Base-by-base conservation (phyloP, 441 rosid species). In the Syzygium malaccense region DNA sequence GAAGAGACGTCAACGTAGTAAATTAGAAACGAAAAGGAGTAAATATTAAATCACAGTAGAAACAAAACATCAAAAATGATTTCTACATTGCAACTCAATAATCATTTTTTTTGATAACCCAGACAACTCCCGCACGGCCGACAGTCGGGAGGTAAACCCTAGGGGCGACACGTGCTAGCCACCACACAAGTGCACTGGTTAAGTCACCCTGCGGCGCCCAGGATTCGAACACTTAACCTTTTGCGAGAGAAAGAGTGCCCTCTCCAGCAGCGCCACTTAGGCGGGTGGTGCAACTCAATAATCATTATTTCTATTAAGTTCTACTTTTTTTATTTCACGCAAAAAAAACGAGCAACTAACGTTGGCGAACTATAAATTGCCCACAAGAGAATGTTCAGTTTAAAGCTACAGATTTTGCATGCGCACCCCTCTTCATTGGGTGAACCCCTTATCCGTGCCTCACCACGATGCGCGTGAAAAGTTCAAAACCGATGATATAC, bases 391-490 rank as follows among this genome's bases (percentile, higher is more conserved):
- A 37, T 10, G 2, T 33, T 19, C 19, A 33, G 26, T 20, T 20
- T 33, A 33, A 20, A 6, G 80, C 26, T 20, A 13, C 6, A 19
- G 7, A 71, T 19, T 33, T 33, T 1, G 28, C 0, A 0, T 10
- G 49, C 26, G 15, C 80, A 19, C 14, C 49, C 23, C 7, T 10
- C 1, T 19, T 48, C 37, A 19, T 8, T 8, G 45, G 28, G 48
- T 11, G 14, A 33, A 2, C 28, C 41, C 28, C 1, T 33, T 37
- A 20, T 71, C 8, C 4, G 1, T 5, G 28, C 4, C 80, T 3
- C 45, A 3, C 48, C 3, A 11, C 17, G 48, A 11, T 11, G 49
- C 17, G 2, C 11, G 23, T 20, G 28, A 49, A 6, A 68, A 71
- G 20, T 37, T 37, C 17, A 20, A 75, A 17, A 23, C 3, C 51